These are phyloP conservation scores for Leccinellum rugosiceps DNA, from an alignment of 768 basidiomycete species.

Conservation along the genomic window DNA sequence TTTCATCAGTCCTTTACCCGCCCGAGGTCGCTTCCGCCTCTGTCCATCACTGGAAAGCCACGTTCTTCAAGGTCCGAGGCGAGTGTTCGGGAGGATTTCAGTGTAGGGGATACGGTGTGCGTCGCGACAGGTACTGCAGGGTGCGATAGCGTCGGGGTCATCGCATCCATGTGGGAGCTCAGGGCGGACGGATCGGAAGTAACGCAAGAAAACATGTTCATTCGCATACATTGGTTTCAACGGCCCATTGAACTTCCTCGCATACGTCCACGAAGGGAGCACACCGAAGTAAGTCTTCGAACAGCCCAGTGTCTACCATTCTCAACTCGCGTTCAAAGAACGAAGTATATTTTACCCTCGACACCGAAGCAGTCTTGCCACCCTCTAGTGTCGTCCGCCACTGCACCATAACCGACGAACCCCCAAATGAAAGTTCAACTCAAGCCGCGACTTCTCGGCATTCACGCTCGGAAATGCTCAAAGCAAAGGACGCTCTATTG, in stretches of 20 bases:
- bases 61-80: slow-evolving; percentile 7
- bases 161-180: slow-evolving; percentile 66
- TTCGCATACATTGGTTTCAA: slow-evolving; percentile 76
- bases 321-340: slow-evolving; percentile 42
- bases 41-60: slow-evolving; percentile 16
- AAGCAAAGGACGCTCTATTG: slow-evolving; percentile 5
- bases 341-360: slow-evolving; percentile 69
- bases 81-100: slow-evolving; percentile 35
- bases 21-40: slow-evolving; percentile 8
- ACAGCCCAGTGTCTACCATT: background rate
- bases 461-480: slow-evolving; percentile 9
- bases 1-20: slow-evolving; percentile 32
- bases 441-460: slow-evolving; percentile 15
- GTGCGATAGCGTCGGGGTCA: slow-evolving; percentile 64
- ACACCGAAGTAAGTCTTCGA: slow-evolving; percentile 48
- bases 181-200: slow-evolving; percentile 28
- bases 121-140: slow-evolving; percentile 44
- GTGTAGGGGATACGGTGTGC: slow-evolving; percentile 65
- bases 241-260: slow-evolving; percentile 60
- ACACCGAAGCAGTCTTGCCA: slow-evolving; percentile 44
- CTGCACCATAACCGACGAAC: slow-evolving; percentile 44
- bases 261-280: slow-evolving; percentile 57
- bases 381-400: slow-evolving; percentile 50
- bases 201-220: slow-evolving; percentile 42
- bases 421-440: slow-evolving; percentile 8